phyloP scores from a whole-genome alignment of 208 protist genomes.

The Leishmania amazonensis region DNA sequence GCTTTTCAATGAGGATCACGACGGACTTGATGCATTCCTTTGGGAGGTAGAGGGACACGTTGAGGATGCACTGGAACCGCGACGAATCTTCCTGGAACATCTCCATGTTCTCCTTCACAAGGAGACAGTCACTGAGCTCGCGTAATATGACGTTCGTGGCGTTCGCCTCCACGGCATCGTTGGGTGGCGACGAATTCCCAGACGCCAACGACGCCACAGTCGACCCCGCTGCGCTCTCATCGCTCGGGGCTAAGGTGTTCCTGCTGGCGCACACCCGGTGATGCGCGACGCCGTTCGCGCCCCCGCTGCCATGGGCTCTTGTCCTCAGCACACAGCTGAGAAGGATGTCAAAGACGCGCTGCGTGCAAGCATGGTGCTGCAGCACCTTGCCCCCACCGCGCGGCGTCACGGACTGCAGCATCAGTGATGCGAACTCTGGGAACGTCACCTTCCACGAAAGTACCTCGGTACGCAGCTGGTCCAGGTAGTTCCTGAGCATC shows the following conservation, averaged over 20 bases:
- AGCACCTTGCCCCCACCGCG: slow-evolving; percentile 55
- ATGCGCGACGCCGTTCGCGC: slow-evolving; percentile 2
- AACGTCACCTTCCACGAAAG: slow-evolving; percentile 59
- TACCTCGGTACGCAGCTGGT: slow-evolving; percentile 48
- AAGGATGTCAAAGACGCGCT: slow-evolving; percentile 67
- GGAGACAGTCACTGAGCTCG: slow-evolving; percentile 81
- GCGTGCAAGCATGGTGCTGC: slow-evolving; percentile 63
- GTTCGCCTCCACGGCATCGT: slow-evolving; percentile 20
- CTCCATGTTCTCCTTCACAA: slow-evolving; percentile 61
- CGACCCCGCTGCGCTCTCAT: slow-evolving; percentile 10
- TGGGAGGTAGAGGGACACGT: slow-evolving; percentile 54
- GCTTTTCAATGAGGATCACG: slow-evolving; percentile 83
- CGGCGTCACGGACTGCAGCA: slow-evolving; percentile 68
- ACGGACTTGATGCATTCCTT: slow-evolving; percentile 74
- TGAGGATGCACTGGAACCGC: slow-evolving; percentile 66
- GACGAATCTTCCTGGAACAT: slow-evolving; percentile 58
- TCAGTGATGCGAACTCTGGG: slow-evolving; percentile 52
- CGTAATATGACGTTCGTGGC: slow-evolving; percentile 69
- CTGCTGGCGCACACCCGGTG: background rate
- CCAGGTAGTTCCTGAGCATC: slow-evolving; percentile 42
- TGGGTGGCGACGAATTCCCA: background rate
- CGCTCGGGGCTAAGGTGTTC: background rate
- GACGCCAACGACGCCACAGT: slow-evolving; percentile 1
- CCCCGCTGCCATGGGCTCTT: slow-evolving; percentile 10
- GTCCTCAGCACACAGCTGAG: slow-evolving; percentile 54